Evolutionary conservation across 1,284 basidiomycete genomes (phyloP), one percentile per base, ranked within the genome.

Genomic region (Cutaneotrichosporon cavernicola): DNA sequence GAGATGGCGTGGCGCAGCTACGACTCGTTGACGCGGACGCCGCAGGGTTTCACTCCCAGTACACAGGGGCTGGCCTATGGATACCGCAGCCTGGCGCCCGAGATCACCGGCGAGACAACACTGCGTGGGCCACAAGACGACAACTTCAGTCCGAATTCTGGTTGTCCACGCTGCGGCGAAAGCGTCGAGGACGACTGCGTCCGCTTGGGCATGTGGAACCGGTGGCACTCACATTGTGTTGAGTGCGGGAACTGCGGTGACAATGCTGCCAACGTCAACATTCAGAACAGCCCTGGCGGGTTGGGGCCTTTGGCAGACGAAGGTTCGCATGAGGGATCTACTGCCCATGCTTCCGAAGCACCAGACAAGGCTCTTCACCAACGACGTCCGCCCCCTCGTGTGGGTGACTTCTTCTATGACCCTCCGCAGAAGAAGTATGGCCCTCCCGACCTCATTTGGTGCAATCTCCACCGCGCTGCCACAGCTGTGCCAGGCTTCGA

Each of bases 151-250:
- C 79, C 82, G 13, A 76, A 82, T n/a, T 97, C 99, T 82, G 86
- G 95, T 43, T 99, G 97, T 76, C 87, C 92, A 56, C 88, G 87
- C 69, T 99, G 97, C 78, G 86, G 86, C 49, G 84, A 88, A 67
- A 96, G 95, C 0, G 91, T 99, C 26, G 97, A 99, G 79, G 97
- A 99, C 77, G 96, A 99, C 73, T 99, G 97, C 75, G 89, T 92
- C 49, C 86, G 96, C 62, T 83, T 96, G 34, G 95, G 94, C 43
- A 94, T 93, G 36, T 95, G 94, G 81, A 88, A 93, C 75, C 86
- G 97, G 58, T 99, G 97, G 97, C 97, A 99, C 80, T 90, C 92
- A 3, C 85, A 90, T 34, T 99, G 96, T 78, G 83, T 99, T 52
- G 87, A 89, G 68, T 99, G 96, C 73, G 80, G 81, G 14, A 83